These are phyloP conservation scores for Lantana camara DNA, from an alignment of 257 asterid species.

Conservation along the genomic window DNA sequence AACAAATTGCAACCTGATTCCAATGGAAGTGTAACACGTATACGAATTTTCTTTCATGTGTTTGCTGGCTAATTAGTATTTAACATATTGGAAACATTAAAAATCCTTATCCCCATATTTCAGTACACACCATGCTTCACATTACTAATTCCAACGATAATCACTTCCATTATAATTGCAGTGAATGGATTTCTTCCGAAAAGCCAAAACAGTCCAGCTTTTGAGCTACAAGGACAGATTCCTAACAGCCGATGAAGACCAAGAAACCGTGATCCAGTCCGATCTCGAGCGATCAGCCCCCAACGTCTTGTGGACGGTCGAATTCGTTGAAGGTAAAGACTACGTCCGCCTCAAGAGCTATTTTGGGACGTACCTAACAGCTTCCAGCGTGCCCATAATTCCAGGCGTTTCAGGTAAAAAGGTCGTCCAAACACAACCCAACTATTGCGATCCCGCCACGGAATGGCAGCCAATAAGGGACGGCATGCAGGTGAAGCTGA, in stretches of 20 bases:
- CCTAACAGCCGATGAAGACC: conserved; percentile 60
- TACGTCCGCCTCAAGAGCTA: conserved; percentile 57
- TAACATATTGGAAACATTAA: too few species aligned
- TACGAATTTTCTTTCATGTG: too few species aligned
- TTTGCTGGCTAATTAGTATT: too few species aligned
- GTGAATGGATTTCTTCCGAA: conserved; percentile 59
- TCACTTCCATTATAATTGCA: too few species aligned
- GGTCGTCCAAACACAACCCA: conserved; percentile 47
- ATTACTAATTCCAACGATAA: too few species aligned
- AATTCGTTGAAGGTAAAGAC: conserved; percentile 42
- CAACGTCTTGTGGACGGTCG: conserved; percentile 52
- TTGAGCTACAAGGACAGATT: conserved; percentile 57
- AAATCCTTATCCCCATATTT: too few species aligned
- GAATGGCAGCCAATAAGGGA: conserved; percentile 81
- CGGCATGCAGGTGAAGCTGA: conserved; percentile 63
- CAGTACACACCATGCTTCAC: too few species aligned
- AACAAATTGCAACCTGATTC: too few species aligned
- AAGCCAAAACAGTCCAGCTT: conserved; percentile 53
- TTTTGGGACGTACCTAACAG: conserved; percentile 56
- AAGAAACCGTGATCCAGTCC: conserved; percentile 43
- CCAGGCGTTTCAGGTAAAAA: conserved; percentile 53
- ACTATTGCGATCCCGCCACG: conserved; percentile 32
- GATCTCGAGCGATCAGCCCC: conserved; percentile 36
- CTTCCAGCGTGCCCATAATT: conserved; percentile 50
- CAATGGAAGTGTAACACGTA: too few species aligned